Conservation (phyloP, 164 flowering plant species). For the Chimonanthus praecox region DNA sequence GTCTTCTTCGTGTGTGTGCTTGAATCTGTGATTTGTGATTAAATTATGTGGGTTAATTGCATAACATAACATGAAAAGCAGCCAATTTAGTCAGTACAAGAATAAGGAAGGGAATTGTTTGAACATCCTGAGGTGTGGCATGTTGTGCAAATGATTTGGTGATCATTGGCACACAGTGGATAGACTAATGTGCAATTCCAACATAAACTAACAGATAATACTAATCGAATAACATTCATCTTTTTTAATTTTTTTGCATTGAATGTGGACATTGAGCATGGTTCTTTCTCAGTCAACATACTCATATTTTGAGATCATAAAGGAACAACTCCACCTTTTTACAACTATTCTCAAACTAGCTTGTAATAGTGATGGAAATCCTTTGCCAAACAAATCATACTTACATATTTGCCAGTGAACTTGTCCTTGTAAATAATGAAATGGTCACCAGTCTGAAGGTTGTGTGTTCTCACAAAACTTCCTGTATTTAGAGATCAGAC, state of each 20-base stretch:
- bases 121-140: too few relatives aligned
- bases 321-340: neutral
- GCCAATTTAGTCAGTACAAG: too few relatives aligned
- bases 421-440: constrained; percentile 26
- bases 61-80: too few relatives aligned
- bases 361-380: neutral
- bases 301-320: neutral
- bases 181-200: too few relatives aligned
- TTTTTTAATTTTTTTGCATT: neutral
- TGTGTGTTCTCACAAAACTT: constrained; percentile 24
- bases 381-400: constrained; percentile 1
- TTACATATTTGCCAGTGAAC: constrained; percentile 28
- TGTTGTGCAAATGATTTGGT: too few relatives aligned
- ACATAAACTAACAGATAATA: neutral
- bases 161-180: too few relatives aligned
- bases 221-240: neutral
- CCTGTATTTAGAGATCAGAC: constrained; percentile 12
- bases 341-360: neutral
- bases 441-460: constrained; percentile 24
- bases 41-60: too few relatives aligned
- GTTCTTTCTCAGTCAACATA: neutral
- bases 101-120: too few relatives aligned
- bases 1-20: too few relatives aligned
- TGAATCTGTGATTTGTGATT: too few relatives aligned
- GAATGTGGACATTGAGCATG: neutral